Conservation (phyloP, 148 eudicot genomes). For the Cornus suecica region DNA sequence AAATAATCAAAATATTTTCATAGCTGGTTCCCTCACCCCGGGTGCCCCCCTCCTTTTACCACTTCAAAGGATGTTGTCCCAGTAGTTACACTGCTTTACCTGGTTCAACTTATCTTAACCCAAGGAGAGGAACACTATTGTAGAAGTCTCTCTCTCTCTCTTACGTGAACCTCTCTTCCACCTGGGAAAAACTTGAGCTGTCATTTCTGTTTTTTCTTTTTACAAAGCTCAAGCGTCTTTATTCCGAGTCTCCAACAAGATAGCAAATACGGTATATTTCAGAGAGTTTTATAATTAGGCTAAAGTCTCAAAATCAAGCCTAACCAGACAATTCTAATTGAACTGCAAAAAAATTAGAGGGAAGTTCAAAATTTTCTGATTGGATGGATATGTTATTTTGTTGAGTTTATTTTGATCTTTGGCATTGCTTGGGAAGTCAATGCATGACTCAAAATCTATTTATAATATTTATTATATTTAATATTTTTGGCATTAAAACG, state of each 20-base stretch:
- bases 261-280: not conserved
- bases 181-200: too few species aligned
- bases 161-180: not conserved
- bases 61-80: not conserved
- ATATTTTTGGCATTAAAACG: not conserved
- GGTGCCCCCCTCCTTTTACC: too few species aligned
- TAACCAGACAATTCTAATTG: not conserved
- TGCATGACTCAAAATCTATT: not conserved
- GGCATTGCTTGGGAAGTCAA: too few species aligned
- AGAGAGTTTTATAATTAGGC: not conserved
- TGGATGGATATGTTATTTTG: not conserved
- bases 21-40: not conserved
- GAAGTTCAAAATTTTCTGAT: not conserved
- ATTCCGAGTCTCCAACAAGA: not conserved
- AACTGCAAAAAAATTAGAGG: not conserved
- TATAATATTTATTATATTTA: too few species aligned
- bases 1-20: not conserved
- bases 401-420: not conserved
- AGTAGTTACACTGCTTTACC: not conserved
- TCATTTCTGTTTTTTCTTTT: not conserved
- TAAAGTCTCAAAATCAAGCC: not conserved
- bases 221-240: not conserved
- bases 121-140: not conserved
- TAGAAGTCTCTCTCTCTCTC: not conserved
- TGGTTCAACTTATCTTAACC: not conserved